A percentile compares a stretch with the other conserved stretches of the same genome.
These are phyloP conservation scores for Hypoxylon fuscum DNA, from an alignment of 495 filamentous ascomycete species.

Conservation along the genomic window DNA sequence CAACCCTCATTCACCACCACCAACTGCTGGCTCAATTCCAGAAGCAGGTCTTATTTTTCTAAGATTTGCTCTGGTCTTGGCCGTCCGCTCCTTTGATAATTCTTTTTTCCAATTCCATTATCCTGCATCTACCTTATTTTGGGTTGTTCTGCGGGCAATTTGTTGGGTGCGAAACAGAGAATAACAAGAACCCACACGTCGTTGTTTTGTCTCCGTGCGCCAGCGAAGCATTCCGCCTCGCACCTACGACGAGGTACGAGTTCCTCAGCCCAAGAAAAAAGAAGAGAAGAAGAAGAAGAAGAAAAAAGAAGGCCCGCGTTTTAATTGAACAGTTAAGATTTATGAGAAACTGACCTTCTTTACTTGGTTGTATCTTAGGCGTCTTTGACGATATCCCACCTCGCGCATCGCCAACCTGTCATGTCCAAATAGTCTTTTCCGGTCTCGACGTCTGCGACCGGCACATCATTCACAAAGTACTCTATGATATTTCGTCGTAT, in stretches of 20 bases:
- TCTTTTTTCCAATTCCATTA: slow-evolving; percentile 42
- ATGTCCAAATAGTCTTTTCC: slow-evolving; percentile 29
- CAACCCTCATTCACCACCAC: slow-evolving; percentile 35
- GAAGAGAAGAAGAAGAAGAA: too few relatives aligned
- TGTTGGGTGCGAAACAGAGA: slow-evolving; percentile 14
- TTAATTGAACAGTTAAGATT: not conserved
- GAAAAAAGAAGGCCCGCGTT: too few relatives aligned
- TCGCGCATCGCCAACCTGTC: slow-evolving; percentile 27
- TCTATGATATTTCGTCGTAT: slow-evolving; percentile 51
- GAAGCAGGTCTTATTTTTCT: slow-evolving; percentile 51
- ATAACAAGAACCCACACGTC: slow-evolving; percentile 16
- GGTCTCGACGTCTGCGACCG: slow-evolving; percentile 18
- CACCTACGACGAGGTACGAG: slow-evolving; percentile 29
- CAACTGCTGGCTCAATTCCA: slow-evolving; percentile 57
- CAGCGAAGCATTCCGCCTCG: slow-evolving; percentile 14
- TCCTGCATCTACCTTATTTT: slow-evolving; percentile 44
- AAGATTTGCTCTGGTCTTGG: slow-evolving; percentile 61
- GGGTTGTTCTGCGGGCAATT: slow-evolving; percentile 27
- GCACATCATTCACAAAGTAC: slow-evolving; percentile 28
- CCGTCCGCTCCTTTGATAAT: slow-evolving; percentile 62
- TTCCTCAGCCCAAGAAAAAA: not conserved
- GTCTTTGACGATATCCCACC: slow-evolving; percentile 10
- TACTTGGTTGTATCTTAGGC: slow-evolving; percentile 9
- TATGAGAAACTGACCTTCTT: slow-evolving; percentile 20
- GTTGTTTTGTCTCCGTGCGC: slow-evolving; percentile 16